Base-by-base conservation (phyloP, 345 rosid species). In the Salix koriyanagi region DNA sequence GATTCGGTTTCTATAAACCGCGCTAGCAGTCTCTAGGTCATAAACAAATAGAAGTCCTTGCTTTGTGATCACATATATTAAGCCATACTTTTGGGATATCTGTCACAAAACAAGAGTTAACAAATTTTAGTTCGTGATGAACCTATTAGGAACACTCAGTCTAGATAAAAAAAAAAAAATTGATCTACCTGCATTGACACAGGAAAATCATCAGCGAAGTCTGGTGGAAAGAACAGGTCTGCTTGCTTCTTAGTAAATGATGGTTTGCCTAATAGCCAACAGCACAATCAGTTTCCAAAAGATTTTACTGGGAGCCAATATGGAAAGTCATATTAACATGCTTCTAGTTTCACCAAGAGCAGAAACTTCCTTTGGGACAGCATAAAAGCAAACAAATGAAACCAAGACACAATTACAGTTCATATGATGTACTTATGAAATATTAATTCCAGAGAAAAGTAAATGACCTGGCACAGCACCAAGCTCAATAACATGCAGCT, bases 1-100 rank as follows among this genome's bases (percentile, higher is more conserved):
- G 28, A 94, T 91, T 77, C 98, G 81, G 68, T 94, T 94, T 85
- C 98, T 88, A 87, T 94, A 94, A 44, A 94, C 91, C 58, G 98
- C 97, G 83, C 94, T 84, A 32, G 97, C 98, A 41, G 97, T 91
- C 89, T 94, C 98, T 79, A 94, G 83, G 86, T 94, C 98, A 79
- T 94, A 94, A 65, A 94, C 98, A 85, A 94, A 94, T 76, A 94
- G 88, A 68, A 91, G 90, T 70, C 98, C 98, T 72, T 91, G 97
- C 86, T 94, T 94, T 78, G 98, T 94, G 81, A 94, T 92, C 74
- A 81, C 98, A 79, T 83, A 92, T 54, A 92, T 91, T 90, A 94
- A 87, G 79, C 88, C 84, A 85, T 91, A 94, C 75, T 94, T 92
- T 85, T 91, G 92, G 72, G 98, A 94, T 82, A 92, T 90, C 98